A percentile compares a stretch with the other conserved stretches of the same genome.
phyloP scores from a whole-genome alignment of 2,329 filamentous ascomycete species.

The Cladophialophora psammophila region DNA sequence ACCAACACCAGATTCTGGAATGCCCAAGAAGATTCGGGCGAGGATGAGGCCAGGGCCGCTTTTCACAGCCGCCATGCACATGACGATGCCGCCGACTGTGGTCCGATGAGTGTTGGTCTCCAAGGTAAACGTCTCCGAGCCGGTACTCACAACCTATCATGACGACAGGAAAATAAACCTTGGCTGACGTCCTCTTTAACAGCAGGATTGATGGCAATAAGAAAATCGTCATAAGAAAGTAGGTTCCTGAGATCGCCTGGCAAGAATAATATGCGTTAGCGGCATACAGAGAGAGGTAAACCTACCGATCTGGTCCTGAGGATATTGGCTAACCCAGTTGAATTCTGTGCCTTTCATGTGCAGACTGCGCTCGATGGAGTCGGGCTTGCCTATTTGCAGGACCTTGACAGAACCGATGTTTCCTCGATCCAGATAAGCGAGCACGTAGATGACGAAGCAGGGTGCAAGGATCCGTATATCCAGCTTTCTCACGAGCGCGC shows the following conservation, averaged over 20 bases:
- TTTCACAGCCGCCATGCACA: slow-evolving; percentile 26
- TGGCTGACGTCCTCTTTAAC: slow-evolving; percentile 38
- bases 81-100: slow-evolving; percentile 40
- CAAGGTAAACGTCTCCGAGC: too few species aligned
- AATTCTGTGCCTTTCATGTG: slow-evolving; percentile 35
- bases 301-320: background rate
- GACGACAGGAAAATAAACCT: slow-evolving; percentile 53
- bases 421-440: slow-evolving; percentile 38
- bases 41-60: slow-evolving; percentile 27
- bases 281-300: background rate
- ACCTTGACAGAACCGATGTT: slow-evolving; percentile 38
- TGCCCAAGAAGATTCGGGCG: slow-evolving; percentile 36
- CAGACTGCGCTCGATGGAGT: slow-evolving; percentile 29
- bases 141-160: slow-evolving; percentile 47
- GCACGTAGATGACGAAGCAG: slow-evolving; percentile 39
- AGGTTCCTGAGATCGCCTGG: slow-evolving; percentile 38
- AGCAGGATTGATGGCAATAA: slow-evolving; percentile 38
- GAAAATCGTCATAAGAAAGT: slow-evolving; percentile 36
- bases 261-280: background rate
- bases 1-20: slow-evolving; percentile 37
- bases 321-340: slow-evolving; percentile 34
- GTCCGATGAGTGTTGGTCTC: too few species aligned
- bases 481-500: slow-evolving; percentile 36
- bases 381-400: slow-evolving; percentile 28
- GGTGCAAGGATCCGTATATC: slow-evolving; percentile 35